Base-by-base conservation (phyloP, 2,329 filamentous ascomycete genomes). In the Sporothrix curviconia region DNA sequence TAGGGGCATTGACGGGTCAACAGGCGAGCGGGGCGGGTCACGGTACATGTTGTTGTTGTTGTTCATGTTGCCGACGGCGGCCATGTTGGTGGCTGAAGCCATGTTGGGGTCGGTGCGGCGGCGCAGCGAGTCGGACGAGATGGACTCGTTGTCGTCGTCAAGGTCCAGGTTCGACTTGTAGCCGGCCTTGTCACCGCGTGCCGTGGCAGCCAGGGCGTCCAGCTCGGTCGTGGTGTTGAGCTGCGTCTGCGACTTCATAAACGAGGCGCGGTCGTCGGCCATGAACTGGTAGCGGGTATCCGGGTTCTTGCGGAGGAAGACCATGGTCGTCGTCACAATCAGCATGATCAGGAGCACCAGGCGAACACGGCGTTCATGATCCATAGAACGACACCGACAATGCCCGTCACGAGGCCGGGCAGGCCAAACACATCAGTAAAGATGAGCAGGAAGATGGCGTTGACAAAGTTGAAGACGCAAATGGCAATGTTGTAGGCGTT, bases 401-500 rank as follows among this genome's bases (percentile, higher is more conserved):
- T 84, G 72, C 89, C 89, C 53, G 85, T 88, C 56, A 92, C 89
- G 59, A 94, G 78, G 32, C 83, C 78, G 11, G 89, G 89, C 65
- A 89, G 86, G 65, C 86, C 82, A 72, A 94, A 94, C 40, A 92
- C 81, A 60, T 86, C 79, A n/a, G 87, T 88, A 74, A 92, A 94
- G 65, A 94, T 80, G 55, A 95, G 75, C 47, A 94, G 74, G 75
- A 92, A 91, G 68, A 94, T 83, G 49, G 85, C 78, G 71, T 90
- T 92, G 67, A 94, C 72, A 71, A 94, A 92, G 76, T 92, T 94
- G 71, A 92, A 78, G 34, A 83, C 84, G 58, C 82, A 85, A 65
- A 94, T 95, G 59, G 89, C 80, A 67, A 95, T 92, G 76, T 94
- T 94, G 79, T 92, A 92, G 58, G 84, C 83, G 70, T 95, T 95